Conservation (phyloP, 1,284 basidiomycete genomes). For the Leccinum subrobustum region DNA sequence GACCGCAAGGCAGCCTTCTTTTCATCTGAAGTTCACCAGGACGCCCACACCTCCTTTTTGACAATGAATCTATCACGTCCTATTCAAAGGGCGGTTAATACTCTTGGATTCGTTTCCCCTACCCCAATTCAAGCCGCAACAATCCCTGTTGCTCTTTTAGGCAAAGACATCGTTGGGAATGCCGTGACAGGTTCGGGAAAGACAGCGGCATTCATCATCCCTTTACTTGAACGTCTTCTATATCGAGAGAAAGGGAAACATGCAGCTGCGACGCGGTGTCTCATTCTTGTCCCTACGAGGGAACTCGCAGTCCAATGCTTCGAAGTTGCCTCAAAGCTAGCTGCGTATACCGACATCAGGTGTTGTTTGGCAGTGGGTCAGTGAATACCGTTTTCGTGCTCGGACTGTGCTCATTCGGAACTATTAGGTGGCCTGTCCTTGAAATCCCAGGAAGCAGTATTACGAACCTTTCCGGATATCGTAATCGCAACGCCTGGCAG, state of each 20-base stretch:
- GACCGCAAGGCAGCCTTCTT: constrained; percentile 85
- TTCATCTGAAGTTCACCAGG: constrained; percentile 53
- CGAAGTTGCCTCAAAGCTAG: constrained; percentile 85
- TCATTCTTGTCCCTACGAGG: constrained; percentile 90
- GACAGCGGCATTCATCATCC: constrained; percentile 94
- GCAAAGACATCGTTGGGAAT: constrained; percentile 93
- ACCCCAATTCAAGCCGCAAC: constrained; percentile 95
- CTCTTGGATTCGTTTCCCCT: constrained; percentile 80
- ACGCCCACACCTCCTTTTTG: constrained; percentile 68
- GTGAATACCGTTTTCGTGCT: constrained; percentile 4
- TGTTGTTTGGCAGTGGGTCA: constrained; percentile 87
- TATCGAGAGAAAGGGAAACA: constrained; percentile 86
- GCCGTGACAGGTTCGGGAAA: constrained; percentile 97
- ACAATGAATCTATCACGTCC: constrained; percentile 90
- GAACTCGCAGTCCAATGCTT: constrained; percentile 95
- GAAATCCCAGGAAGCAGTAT: constrained; percentile 84
- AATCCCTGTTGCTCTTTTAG: constrained; percentile 89
- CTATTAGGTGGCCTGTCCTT: constrained; percentile 82
- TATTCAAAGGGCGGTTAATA: constrained; percentile 81
- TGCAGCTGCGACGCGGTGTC: constrained; percentile 89
- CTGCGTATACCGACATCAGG: constrained; percentile 84
- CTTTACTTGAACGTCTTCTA: constrained; percentile 87
- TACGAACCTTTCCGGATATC: constrained; percentile 87
- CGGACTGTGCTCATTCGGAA: constrained; percentile 14
- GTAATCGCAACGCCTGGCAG: constrained; percentile 95